Conservation (phyloP, 2,329 filamentous ascomycete genomes). For the Penicillium sp. region DNA sequence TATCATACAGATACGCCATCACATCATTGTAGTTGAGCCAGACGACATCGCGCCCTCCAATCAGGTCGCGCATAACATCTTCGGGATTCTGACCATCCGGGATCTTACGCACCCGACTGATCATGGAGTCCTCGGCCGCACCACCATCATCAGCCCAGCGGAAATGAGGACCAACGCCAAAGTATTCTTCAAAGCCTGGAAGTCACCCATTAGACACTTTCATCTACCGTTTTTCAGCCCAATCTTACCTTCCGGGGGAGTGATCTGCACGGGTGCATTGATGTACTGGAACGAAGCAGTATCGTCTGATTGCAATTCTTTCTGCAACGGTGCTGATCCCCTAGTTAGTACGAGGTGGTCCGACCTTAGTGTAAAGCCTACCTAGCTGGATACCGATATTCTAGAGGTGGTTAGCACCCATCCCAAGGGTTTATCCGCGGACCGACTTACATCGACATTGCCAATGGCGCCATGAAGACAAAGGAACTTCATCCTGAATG, state of each 20-base stretch:
- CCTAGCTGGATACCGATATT: constrained; percentile 22
- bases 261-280: constrained; percentile 19
- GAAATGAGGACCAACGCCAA: constrained; percentile 22
- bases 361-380: background rate
- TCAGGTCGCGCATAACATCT: constrained; percentile 19
- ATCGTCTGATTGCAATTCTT: constrained; percentile 18
- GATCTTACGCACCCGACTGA: constrained; percentile 23
- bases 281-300: constrained; percentile 24
- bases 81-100: constrained; percentile 20
- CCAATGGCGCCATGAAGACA: constrained; percentile 32
- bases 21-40: constrained; percentile 17
- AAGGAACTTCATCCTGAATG: constrained; percentile 25
- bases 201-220: background rate
- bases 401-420: constrained; percentile 4
- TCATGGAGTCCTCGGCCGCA: constrained; percentile 23
- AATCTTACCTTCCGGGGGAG: constrained; percentile 16
- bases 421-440: background rate
- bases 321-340: constrained; percentile 18
- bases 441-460: constrained; percentile 26
- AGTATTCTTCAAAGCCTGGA: constrained; percentile 22
- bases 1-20: constrained; percentile 40
- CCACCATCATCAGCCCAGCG: constrained; percentile 25
- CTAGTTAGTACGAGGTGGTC: background rate
- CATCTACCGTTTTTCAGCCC: background rate
- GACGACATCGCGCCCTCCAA: constrained; percentile 16